A percentile compares a stretch with the other conserved stretches of the same genome.
phyloP scores from a whole-genome alignment of 2,329 filamentous ascomycete genomes.

The Diaporthe helianthi region DNA sequence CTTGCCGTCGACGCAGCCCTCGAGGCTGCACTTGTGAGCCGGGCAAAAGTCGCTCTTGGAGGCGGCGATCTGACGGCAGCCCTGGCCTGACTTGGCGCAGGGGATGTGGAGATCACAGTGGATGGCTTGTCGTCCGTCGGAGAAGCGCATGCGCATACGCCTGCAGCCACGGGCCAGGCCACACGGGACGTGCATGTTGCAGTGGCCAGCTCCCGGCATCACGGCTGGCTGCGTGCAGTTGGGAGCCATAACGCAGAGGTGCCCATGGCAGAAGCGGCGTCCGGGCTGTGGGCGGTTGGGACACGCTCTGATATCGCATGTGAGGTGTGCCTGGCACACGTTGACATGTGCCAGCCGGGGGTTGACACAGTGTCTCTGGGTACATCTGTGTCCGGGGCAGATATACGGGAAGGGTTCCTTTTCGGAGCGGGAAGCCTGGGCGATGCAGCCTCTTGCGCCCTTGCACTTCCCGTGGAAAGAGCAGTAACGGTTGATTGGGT shows the following conservation, averaged over 20 bases:
- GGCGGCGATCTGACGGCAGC: constrained; percentile 23
- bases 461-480: constrained; percentile 32
- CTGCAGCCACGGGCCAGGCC: constrained; percentile 24
- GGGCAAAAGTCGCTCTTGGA: constrained; percentile 6
- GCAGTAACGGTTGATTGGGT: constrained; percentile 30
- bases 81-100: constrained; percentile 6
- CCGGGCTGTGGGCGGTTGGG: constrained; percentile 10
- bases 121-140: constrained; percentile 14
- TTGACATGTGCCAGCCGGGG: background rate
- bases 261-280: constrained; percentile 26
- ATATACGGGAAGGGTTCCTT: constrained; percentile 28
- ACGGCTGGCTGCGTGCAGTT: constrained; percentile 20
- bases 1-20: constrained; percentile 20
- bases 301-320: constrained; percentile 24
- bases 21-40: constrained; percentile 31
- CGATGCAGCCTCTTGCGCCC: constrained; percentile 8
- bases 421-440: constrained; percentile 17
- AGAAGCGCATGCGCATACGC: constrained; percentile 12
- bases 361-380: background rate
- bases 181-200: constrained; percentile 26
- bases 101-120: constrained; percentile 28
- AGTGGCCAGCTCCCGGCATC: constrained; percentile 1
- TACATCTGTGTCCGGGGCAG: constrained; percentile 29
- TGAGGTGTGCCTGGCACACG: constrained; percentile 29
- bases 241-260: constrained; percentile 22